Evolutionary conservation across 2,329 filamentous ascomycete species (phyloP), one percentile per base, ranked within the genome.

Genomic region (Torrubiellomyces zombiae): DNA sequence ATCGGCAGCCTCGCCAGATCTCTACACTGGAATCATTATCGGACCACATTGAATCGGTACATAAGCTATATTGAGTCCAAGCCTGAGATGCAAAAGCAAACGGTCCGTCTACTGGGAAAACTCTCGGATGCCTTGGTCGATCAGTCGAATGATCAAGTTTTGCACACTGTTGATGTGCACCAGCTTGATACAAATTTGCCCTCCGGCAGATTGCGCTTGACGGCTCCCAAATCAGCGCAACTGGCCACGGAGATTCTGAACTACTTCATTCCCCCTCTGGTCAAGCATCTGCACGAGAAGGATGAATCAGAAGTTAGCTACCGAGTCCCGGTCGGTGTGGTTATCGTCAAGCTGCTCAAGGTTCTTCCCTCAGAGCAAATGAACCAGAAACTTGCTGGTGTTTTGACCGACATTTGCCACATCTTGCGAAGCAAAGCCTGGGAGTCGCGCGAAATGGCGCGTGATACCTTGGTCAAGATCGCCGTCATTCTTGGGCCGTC

Each of bases 261-360:
- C 12, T 73, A 74, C 32, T 78, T 93, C 38, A 55, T 93, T 18
- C 82, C 86, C 1, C 68, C 78, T 11, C 55, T 98, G 16, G 64
- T 75, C n/a, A 68, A 72, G 22, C 89, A 93, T 44, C 66, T 95
- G 15, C 85, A 94, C 39, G 75, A 92, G 40, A 95, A 94, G 48
- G 81, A 95, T 34, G 89, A 98, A 46, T 75, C 82, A 1, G 85
- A 83, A 24, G 86, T 98, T 48, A 93, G 85, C 53, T 69, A 89
- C 26, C 80, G 89, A 47, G 76, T 94, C 17, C 85, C 86, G 1
- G 77, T 93, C 5, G 85, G 83, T 14, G 69, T 94, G 18, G 82
- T 89, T 15, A 69, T 86, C 21, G 77, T 92, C 32, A 93, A 93
- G 49, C 63, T 95, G 10, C 58, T 98, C 26, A 78, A 77, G 31